Percentiles rank a stretch among this genome's conserved stretches.
Conservation (phyloP, 1,284 basidiomycete genomes). For the Cryptococcus maquisensis region DNA sequence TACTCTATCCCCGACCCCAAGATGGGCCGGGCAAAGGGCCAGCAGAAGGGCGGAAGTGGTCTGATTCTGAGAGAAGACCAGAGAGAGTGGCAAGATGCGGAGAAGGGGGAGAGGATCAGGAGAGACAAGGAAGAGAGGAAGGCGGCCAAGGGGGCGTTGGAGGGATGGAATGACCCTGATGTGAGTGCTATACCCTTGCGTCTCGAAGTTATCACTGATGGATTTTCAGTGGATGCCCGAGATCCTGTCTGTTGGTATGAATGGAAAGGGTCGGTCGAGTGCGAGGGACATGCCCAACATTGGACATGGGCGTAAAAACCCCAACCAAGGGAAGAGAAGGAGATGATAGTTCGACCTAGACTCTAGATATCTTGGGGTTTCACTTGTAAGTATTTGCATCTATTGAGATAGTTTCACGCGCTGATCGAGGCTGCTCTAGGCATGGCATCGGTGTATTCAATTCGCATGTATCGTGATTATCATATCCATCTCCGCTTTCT, state of each 20-base stretch:
- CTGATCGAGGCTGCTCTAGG: too few relatives aligned
- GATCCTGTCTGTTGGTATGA: conserved; percentile 68
- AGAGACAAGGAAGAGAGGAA: conserved; percentile 73
- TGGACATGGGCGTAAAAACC: conserved; percentile 79
- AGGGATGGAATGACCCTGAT: conserved; percentile 92
- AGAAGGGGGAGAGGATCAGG: conserved; percentile 67
- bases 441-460: too few relatives aligned
- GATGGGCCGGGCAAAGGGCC: conserved; percentile 79
- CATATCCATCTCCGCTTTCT: too few relatives aligned
- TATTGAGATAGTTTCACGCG: too few relatives aligned
- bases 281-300: conserved; percentile 66
- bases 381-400: too few relatives aligned
- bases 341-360: conserved; percentile 5
- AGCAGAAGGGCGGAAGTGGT: conserved; percentile 61
- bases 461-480: too few relatives aligned
- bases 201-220: background rate
- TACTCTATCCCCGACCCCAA: conserved; percentile 92
- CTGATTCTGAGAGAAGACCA: conserved; percentile 89
- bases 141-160: conserved; percentile 59
- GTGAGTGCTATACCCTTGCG: conserved; percentile 30
- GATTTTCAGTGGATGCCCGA: conserved; percentile 68
- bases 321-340: conserved; percentile 51
- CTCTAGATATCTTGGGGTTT: too few relatives aligned
- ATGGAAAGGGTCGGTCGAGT: conserved; percentile 67
- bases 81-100: conserved; percentile 73